Evolutionary conservation across 305 asterid genomes (phyloP).

Genomic region (Fraxinus velutina): DNA sequence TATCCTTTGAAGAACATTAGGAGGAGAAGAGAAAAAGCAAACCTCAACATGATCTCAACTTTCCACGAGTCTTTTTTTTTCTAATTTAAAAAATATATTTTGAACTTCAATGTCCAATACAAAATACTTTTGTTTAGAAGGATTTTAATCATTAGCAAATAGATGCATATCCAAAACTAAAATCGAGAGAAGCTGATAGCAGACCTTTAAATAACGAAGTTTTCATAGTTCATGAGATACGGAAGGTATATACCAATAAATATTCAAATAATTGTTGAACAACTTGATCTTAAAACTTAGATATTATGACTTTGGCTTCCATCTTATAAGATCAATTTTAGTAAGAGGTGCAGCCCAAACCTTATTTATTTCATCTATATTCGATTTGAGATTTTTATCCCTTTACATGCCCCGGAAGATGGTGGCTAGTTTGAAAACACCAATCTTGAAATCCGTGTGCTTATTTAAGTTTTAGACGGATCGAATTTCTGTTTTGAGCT

Average conservation of each 20-base stretch:
- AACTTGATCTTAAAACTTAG: not conserved
- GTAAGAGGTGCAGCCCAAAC: not conserved
- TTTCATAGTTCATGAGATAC: not conserved
- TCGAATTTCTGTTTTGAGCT: not conserved
- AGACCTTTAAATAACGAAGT: not conserved
- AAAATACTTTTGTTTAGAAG: not conserved
- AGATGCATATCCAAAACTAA: not conserved
- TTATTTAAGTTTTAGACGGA: not conserved
- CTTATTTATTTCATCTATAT: not conserved
- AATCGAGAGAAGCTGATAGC: not conserved
- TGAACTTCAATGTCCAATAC: not conserved
- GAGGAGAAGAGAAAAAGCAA: not conserved
- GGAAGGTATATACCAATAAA: not conserved
- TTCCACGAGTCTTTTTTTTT: not conserved
- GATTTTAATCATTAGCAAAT: not conserved
- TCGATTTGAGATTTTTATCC: not conserved
- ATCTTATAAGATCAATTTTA: not conserved
- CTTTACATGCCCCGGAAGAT: not conserved
- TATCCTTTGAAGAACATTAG: not conserved
- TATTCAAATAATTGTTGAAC: not conserved
- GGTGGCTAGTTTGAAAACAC: not conserved
- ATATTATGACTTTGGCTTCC: not conserved
- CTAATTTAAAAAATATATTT: not conserved
- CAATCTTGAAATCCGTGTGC: not conserved
- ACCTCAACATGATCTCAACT: not conserved